These are phyloP conservation scores for Cryptococcus wingfieldii DNA, from an alignment of 1,284 basidiomycete genomes.

Conservation along the genomic window DNA sequence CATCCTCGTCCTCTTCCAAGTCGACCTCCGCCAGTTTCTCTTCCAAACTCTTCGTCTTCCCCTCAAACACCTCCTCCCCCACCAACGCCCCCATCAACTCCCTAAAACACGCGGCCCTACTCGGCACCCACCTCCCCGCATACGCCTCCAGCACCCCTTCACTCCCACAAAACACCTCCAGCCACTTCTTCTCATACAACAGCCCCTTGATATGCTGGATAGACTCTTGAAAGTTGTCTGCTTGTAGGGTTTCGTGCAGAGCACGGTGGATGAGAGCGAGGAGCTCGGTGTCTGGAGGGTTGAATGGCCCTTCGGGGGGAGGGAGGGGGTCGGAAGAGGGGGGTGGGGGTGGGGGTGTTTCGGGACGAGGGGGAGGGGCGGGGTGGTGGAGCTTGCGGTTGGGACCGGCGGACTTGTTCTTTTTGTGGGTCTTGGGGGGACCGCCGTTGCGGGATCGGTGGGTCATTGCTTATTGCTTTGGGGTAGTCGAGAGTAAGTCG, in stretches of 20 bases:
- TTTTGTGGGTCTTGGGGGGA: slow-evolving; percentile 15
- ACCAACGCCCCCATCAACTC: slow-evolving; percentile 44
- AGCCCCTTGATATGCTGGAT: slow-evolving; percentile 44
- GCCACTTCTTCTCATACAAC: slow-evolving; percentile 45
- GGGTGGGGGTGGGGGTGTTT: slow-evolving; percentile 1
- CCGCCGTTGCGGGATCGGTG: slow-evolving; percentile 38
- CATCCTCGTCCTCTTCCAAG: slow-evolving; percentile 21
- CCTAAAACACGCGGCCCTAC: slow-evolving; percentile 46
- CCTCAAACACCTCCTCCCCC: slow-evolving; percentile 12
- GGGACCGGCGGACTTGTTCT: not conserved
- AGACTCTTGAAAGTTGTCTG: slow-evolving; percentile 25
- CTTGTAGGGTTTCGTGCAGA: slow-evolving; percentile 20
- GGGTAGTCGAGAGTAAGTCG: not conserved
- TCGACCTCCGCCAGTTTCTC: slow-evolving; percentile 29
- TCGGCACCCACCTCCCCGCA: slow-evolving; percentile 50
- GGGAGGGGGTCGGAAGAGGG: slow-evolving; percentile 5
- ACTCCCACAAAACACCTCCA: slow-evolving; percentile 42
- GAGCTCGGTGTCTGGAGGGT: slow-evolving; percentile 34
- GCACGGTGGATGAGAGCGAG: slow-evolving; percentile 33
- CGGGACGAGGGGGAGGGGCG: slow-evolving; percentile 6
- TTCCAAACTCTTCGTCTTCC: not conserved
- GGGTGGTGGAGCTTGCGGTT: slow-evolving; percentile 30
- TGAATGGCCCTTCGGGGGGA: slow-evolving; percentile 13
- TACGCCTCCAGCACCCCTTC: slow-evolving; percentile 43
- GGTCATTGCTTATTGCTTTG: slow-evolving; percentile 26